These are phyloP conservation scores for Melocanna baccifera DNA, from an alignment of 176 grass and related monocot species.

Conservation along the genomic window DNA sequence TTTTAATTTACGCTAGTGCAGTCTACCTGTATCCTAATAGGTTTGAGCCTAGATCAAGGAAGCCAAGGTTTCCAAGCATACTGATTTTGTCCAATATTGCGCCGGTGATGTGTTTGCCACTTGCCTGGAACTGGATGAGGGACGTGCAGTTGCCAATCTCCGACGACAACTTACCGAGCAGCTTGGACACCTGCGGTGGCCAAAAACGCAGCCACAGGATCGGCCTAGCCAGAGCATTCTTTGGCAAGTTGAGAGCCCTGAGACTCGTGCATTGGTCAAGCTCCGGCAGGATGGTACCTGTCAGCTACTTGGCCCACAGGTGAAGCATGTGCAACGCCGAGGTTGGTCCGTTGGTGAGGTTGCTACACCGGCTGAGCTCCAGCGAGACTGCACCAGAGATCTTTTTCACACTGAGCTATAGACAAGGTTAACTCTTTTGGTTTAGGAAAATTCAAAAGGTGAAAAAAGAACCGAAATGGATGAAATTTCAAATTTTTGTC, in stretches of 20 bases:
- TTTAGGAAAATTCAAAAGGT: no score
- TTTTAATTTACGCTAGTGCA: no score
- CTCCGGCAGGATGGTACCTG: constrained; percentile 67
- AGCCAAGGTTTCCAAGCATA: constrained; percentile 55
- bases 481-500: no score
- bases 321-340: constrained; percentile 78
- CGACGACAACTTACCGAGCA: constrained; percentile 48
- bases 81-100: constrained; percentile 47
- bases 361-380: no score
- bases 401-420: no score
- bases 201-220: constrained; percentile 46
- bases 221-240: constrained; percentile 49
- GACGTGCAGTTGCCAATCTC: constrained; percentile 65
- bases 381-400: no score
- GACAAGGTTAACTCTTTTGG: no score
- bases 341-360: no score
- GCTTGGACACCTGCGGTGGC: constrained; percentile 50
- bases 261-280: constrained; percentile 55
- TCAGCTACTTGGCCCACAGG: constrained; percentile 72
- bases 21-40: no score
- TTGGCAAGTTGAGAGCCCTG: constrained; percentile 65
- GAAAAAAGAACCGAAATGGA: no score
- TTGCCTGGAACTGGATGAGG: constrained; percentile 52
- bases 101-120: constrained; percentile 56
- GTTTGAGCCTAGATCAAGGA: constrained; percentile 72